These are phyloP conservation scores for Lentithecium fluviatile DNA, from an alignment of 495 filamentous ascomycete genomes.

Conservation along the genomic window DNA sequence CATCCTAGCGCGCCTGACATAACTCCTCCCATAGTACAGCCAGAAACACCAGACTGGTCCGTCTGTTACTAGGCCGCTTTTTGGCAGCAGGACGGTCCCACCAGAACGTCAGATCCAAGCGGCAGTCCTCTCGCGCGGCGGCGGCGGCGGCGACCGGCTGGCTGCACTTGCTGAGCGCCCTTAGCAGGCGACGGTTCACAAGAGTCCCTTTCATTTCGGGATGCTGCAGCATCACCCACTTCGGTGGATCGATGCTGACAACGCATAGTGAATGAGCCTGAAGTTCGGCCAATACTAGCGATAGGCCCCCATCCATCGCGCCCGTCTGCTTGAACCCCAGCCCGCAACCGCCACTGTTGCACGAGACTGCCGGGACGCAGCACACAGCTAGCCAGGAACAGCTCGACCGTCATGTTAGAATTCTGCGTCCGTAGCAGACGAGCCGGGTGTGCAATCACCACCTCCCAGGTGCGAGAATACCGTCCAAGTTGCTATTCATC, in stretches of 20 bases:
- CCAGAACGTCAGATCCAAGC: not conserved
- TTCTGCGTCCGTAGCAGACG: slow-evolving; percentile 15
- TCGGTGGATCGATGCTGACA: slow-evolving; percentile 35
- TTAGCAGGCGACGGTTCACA: slow-evolving; percentile 22
- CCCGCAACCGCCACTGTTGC: slow-evolving; percentile 7
- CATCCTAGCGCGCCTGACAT: not conserved
- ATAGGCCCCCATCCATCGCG: slow-evolving; percentile 10
- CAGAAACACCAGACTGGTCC: not conserved
- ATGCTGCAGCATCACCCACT: slow-evolving; percentile 36
- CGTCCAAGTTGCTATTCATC: slow-evolving; percentile 30
- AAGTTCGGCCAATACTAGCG: slow-evolving; percentile 35
- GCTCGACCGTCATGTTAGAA: slow-evolving; percentile 21
- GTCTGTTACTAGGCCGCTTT: not conserved
- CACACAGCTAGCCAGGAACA: slow-evolving; percentile 25
- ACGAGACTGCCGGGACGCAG: slow-evolving; percentile 22
- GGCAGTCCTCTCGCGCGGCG: not conserved
- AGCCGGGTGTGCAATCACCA: slow-evolving; percentile 25
- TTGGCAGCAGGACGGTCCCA: not conserved
- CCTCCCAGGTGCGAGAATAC: slow-evolving; percentile 28
- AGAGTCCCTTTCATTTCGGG: slow-evolving; percentile 37
- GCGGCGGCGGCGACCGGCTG: not conserved
- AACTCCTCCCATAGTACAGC: not conserved
- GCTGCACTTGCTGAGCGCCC: not conserved
- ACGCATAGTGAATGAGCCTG: slow-evolving; percentile 35
- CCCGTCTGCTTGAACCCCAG: slow-evolving; percentile 5